A percentile compares a stretch with the other conserved stretches of the same genome.
These are phyloP conservation scores for Phytophthora pistaciae DNA, from an alignment of 352 stramenopile species.

Conservation along the genomic window DNA sequence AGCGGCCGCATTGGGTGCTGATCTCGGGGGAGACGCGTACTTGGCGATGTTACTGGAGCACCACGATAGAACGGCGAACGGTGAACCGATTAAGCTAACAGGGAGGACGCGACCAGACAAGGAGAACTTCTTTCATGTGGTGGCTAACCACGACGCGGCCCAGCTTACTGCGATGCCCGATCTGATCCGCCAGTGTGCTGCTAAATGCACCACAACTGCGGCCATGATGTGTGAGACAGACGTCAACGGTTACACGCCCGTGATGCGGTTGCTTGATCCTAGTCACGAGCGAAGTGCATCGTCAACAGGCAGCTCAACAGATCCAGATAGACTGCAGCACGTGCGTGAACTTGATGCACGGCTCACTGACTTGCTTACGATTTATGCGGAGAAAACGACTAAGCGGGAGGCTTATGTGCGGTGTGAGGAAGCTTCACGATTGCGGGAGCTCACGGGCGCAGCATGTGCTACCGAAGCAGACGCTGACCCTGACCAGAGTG, in stretches of 20 bases:
- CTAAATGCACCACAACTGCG: slow-evolving; percentile 36
- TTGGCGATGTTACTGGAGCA: slow-evolving; percentile 61
- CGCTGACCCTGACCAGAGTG: not conserved
- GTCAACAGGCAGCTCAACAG: slow-evolving; percentile 32
- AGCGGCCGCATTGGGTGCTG: slow-evolving; percentile 40
- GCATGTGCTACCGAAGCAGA: slow-evolving; percentile 7
- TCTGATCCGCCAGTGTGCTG: slow-evolving; percentile 50
- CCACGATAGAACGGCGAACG: slow-evolving; percentile 37
- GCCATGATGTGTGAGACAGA: slow-evolving; percentile 66
- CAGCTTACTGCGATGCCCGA: slow-evolving; percentile 32
- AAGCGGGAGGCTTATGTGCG: slow-evolving; percentile 45
- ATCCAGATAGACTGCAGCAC: slow-evolving; percentile 51
- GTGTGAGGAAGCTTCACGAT: slow-evolving; percentile 33
- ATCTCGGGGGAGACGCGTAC: slow-evolving; percentile 50
- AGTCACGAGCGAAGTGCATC: slow-evolving; percentile 24
- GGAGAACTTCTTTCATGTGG: slow-evolving; percentile 76
- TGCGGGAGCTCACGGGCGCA: slow-evolving; percentile 10
- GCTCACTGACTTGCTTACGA: slow-evolving; percentile 54
- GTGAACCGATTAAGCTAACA: slow-evolving; percentile 43
- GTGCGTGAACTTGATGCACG: slow-evolving; percentile 42
- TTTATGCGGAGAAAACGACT: slow-evolving; percentile 62
- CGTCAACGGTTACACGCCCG: slow-evolving; percentile 49
- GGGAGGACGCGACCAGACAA: slow-evolving; percentile 20
- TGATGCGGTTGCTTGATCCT: slow-evolving; percentile 57
- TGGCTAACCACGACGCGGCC: slow-evolving; percentile 39